Conservation (phyloP, 1,284 basidiomycete species). For the Sanguinoderma infundibulare region DNA sequence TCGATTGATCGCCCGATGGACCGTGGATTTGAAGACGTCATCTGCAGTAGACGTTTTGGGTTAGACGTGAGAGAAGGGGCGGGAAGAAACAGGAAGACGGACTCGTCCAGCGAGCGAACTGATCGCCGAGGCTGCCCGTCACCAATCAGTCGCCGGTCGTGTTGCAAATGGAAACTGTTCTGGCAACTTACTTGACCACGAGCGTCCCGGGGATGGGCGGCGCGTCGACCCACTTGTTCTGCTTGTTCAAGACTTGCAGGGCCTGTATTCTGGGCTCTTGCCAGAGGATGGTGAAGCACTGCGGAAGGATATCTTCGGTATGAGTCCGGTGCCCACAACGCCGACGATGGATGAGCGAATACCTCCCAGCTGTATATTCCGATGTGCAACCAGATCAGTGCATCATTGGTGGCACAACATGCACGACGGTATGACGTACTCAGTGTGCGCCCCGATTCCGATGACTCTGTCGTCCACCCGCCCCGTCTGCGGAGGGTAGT, state of each 20-base stretch:
- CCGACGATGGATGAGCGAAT: neutral
- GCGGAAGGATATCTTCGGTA: neutral
- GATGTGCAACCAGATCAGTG: neutral
- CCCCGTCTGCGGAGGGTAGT: conserved; percentile 80
- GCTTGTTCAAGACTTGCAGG: conserved; percentile 56
- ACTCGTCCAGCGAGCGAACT: conserved; percentile 90
- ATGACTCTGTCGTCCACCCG: conserved; percentile 64
- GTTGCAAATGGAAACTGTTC: no score
- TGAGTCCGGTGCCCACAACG: neutral
- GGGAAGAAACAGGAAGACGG: conserved; percentile 27
- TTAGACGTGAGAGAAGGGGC: neutral
- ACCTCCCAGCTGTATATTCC: conserved; percentile 28
- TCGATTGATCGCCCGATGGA: conserved; percentile 82
- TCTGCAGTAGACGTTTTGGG: conserved; percentile 1
- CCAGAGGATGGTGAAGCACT: conserved; percentile 89
- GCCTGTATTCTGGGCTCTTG: conserved; percentile 64
- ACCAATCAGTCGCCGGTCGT: neutral
- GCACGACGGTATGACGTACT: conserved; percentile 44
- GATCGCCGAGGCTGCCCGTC: conserved; percentile 79
- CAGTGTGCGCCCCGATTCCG: conserved; percentile 86
- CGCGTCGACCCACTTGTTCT: conserved; percentile 58
- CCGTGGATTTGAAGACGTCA: conserved; percentile 76
- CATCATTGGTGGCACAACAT: neutral
- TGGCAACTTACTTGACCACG: conserved; percentile 59
- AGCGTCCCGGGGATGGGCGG: conserved; percentile 55